Percentiles rank a stretch among this genome's conserved stretches.
Evolutionary conservation across 768 basidiomycete species (phyloP).

Genomic region (Lactifluus pinguis): DNA sequence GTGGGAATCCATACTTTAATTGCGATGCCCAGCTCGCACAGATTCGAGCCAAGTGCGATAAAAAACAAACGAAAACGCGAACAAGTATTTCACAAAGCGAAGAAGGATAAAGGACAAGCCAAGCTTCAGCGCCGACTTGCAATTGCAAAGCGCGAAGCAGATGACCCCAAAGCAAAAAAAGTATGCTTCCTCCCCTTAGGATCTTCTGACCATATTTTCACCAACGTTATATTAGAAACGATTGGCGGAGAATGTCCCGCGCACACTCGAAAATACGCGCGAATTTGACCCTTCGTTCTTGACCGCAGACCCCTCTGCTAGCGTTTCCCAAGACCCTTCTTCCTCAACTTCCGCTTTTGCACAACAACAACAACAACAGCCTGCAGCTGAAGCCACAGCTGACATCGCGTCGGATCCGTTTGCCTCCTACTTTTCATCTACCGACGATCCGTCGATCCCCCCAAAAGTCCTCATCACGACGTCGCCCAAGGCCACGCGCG

Average conservation of each 20-base stretch:
- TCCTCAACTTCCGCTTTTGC: constrained; percentile 19
- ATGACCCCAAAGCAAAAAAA: constrained; percentile 70
- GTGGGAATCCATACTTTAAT: neutral
- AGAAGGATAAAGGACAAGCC: constrained; percentile 67
- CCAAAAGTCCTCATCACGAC: constrained; percentile 90
- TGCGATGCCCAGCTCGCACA: constrained; percentile 41
- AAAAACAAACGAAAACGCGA: constrained; percentile 87
- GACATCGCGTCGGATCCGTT: constrained; percentile 73
- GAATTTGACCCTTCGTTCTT: constrained; percentile 68
- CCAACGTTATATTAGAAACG: constrained; percentile 48
- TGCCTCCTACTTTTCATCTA: constrained; percentile 62
- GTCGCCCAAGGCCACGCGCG: constrained; percentile 77
- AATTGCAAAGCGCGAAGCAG: constrained; percentile 64
- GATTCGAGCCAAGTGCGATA: constrained; percentile 59
- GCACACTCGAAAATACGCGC: constrained; percentile 88
- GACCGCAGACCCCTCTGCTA: constrained; percentile 40
- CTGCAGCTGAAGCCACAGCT: constrained; percentile 48
- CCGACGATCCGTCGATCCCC: constrained; percentile 59
- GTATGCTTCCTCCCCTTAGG: constrained; percentile 32
- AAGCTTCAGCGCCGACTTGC: constrained; percentile 78
- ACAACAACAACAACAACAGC: constrained; percentile 22
- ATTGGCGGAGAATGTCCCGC: constrained; percentile 74
- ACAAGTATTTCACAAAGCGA: constrained; percentile 60
- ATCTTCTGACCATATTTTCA: neutral
- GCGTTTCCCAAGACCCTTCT: constrained; percentile 16